Conservation (phyloP, 2,329 filamentous ascomycete species). For the Fusarium dlaminii region DNA sequence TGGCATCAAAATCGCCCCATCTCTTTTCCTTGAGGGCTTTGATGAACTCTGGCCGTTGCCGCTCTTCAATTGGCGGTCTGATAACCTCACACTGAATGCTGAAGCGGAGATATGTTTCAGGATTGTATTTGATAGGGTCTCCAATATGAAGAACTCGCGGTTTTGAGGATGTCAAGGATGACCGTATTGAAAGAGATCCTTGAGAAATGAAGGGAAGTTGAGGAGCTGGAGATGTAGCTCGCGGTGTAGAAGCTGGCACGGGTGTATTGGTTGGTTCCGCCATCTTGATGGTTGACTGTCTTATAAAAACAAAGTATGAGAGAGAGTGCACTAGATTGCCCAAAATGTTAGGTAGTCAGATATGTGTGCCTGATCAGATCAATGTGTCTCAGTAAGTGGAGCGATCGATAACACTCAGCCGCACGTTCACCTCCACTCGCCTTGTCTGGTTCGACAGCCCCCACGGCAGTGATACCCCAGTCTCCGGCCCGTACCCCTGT, state of each 20-base stretch:
- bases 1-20: slow-evolving; percentile 65
- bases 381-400: slow-evolving; percentile 22
- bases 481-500: slow-evolving; percentile 23
- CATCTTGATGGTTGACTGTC: slow-evolving; percentile 45
- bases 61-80: slow-evolving; percentile 60
- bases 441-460: slow-evolving; percentile 4
- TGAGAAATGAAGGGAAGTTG: slow-evolving; percentile 34
- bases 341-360: neutral
- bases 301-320: neutral
- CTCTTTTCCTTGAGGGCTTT: slow-evolving; percentile 58
- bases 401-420: slow-evolving; percentile 20
- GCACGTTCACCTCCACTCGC: slow-evolving; percentile 16
- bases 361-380: slow-evolving; percentile 15
- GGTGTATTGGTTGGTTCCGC: slow-evolving; percentile 60
- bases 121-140: slow-evolving; percentile 66
- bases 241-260: slow-evolving; percentile 56
- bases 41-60: slow-evolving; percentile 60
- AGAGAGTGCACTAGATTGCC: neutral
- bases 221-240: slow-evolving; percentile 53
- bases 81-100: slow-evolving; percentile 58
- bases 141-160: slow-evolving; percentile 79
- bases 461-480: slow-evolving; percentile 10
- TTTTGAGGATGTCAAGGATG: slow-evolving; percentile 43
- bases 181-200: slow-evolving; percentile 39
- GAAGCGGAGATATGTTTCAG: slow-evolving; percentile 56